Percentiles rank a stretch among this genome's conserved stretches.
phyloP scores from a whole-genome alignment of 1,284 basidiomycete species.

The Afroboletus lepidellus region DNA sequence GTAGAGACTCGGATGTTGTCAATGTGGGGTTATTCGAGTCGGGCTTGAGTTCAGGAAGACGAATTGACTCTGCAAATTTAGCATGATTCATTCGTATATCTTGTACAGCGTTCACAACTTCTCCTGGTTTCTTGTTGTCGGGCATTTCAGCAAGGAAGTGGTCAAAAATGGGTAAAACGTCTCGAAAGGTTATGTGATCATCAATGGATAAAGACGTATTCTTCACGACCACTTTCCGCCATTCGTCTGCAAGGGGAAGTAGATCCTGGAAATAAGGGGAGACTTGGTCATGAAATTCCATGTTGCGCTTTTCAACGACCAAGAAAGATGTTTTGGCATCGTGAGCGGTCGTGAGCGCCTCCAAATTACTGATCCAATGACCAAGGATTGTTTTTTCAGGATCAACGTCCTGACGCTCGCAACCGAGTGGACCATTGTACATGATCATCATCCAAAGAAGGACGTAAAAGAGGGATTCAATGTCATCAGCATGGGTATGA shows the following conservation, averaged over 20 bases:
- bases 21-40: no score
- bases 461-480: background rate
- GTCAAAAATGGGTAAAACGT: background rate
- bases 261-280: background rate
- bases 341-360: background rate
- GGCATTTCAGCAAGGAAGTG: background rate
- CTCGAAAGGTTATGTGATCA: background rate
- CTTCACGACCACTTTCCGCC: background rate
- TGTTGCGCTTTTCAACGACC: background rate
- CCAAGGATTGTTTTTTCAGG: background rate
- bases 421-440: background rate
- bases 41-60: no score
- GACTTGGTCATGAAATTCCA: background rate
- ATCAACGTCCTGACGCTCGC: background rate
- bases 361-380: background rate
- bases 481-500: background rate
- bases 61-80: no score
- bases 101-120: background rate
- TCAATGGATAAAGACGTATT: background rate
- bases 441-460: background rate
- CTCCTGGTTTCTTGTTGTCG: background rate
- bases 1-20: no score
- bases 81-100: background rate
- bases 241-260: background rate
- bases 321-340: background rate